Base-by-base conservation (phyloP, 257 asterid species). In the Dorcoceras hygrometricum region DNA sequence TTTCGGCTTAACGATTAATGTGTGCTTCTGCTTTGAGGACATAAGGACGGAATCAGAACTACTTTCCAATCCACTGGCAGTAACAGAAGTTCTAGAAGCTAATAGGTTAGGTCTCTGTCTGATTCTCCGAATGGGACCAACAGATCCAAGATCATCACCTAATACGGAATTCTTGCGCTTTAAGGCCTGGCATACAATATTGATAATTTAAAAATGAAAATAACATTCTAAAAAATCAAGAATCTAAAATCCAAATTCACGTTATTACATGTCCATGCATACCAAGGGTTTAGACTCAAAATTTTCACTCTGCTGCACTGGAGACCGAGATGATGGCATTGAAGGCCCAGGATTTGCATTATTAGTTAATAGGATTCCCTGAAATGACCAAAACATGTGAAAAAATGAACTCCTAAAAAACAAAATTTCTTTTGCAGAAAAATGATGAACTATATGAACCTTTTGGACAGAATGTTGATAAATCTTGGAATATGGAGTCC, bases 101-200 rank as follows among this genome's bases (percentile, higher is more conserved):
- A 46, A 18, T 46, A 46, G 54, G 77, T 81, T 86, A 60, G 85
- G 66, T 73, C 84, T 94, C 84, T 79, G 99, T 71, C 93, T 80
- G 66, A 81, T 87, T 72, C 96, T 87, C 61, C 97, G 77, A 62
- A 90, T 67, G 7, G 95, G 86, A 76, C 95, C 96, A 71, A 81
- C 71, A 39, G 95, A 85, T 59, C 93, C 89, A 59, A 79, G 73
- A 72, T 85, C 97, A 73, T 82, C 95, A 73, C 87, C 95, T 12
- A 90, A 76, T 16, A 71, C 89, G 71, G 95, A 79, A 77, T 90
- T 94, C 77, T 90, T 78, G 23, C 97, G 93, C 71, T 94, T 94
- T 32, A 84, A 80, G 72, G 78, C 78, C 99, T 94, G 81, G 62
- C 73, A 70, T 11, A 73, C 14, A 61, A 55, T 65, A 43, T 32